Evolutionary conservation across 805 yeast species (phyloP).

Genomic region (Pachysolen tannophilus): DNA sequence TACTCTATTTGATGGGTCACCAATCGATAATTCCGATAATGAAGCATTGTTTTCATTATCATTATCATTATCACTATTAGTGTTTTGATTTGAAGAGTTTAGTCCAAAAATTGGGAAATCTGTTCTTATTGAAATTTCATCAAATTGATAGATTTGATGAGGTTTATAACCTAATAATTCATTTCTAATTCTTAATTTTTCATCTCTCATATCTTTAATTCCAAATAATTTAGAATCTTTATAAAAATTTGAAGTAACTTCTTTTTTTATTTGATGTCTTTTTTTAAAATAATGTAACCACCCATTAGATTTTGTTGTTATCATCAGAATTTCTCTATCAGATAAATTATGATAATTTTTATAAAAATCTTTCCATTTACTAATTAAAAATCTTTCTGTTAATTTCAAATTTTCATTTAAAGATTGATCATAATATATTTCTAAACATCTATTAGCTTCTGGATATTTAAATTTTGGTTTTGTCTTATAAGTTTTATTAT

Average conservation of each 20-base stretch:
- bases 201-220: constrained; percentile 13
- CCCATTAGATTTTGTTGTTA: constrained; percentile 25
- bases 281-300: constrained; percentile 33
- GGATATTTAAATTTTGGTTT: constrained; percentile 24
- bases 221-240: constrained; percentile 11
- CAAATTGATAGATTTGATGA: constrained; percentile 26
- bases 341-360: constrained; percentile 13
- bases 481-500: constrained; percentile 22
- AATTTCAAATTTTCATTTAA: constrained; percentile 20
- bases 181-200: constrained; percentile 17
- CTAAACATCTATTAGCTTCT: constrained; percentile 27
- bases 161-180: constrained; percentile 12
- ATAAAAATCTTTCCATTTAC: constrained; percentile 21
- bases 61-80: not conserved
- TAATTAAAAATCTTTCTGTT: constrained; percentile 22
- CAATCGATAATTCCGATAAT: constrained; percentile 10
- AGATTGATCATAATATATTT: constrained; percentile 27
- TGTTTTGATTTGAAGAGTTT: not conserved
- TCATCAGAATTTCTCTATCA: not conserved
- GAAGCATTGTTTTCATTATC: not conserved
- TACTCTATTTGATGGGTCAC: constrained; percentile 13
- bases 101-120: constrained; percentile 7
- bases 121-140: constrained; percentile 23
- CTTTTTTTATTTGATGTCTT: constrained; percentile 19
- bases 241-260: constrained; percentile 20